Evolutionary conservation across 805 yeast species (phyloP), one percentile per base, ranked within the genome.

Genomic region (Candida pini): DNA sequence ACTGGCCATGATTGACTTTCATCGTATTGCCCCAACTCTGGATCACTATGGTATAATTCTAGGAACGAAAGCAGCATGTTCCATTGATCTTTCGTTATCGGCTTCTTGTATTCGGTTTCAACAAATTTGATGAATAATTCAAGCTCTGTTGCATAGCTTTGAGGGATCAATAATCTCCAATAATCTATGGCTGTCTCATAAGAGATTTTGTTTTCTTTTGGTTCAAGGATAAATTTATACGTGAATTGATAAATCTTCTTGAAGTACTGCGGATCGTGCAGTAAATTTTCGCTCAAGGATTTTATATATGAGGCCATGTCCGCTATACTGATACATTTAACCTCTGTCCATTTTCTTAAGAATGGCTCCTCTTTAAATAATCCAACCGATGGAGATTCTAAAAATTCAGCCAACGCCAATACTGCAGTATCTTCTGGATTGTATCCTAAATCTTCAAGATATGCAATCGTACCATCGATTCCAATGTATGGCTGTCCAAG

Each of bases 1-100:
- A 84, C 75, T 5, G 97, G 98, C 97, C 97, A 90, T 1, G 96
- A 84, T 17, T 82, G 88, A 46, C 73, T 71, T 44, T 81, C 92
- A 47, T 82, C 89, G 56, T 88, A 89, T 3, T 58, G 60, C 12
- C 60, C 58, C 5, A 90, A 62, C 1, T 51, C 42, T 0, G 82
- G 75, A 39, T 85, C 83, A 3, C 54, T 42, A 1, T 73, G 58
- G 39, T 68, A 68, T 40, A 73, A 72, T 35, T 63, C 58, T 36
- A 81, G 58, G 49, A 88, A 86, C 36, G 78, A 76, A 35, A 69
- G 69, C 36, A 83, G 63, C 97, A 89, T 88, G 41, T 73, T 69
- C 97, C 97, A 90, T 17, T 79, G 74, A 51, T 90, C 98, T 43
- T 61, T 73, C 5, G 83, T 70, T 24, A 92, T 68, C 5, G 66